Evolutionary conservation across 176 grass and related monocot genomes (phyloP), one percentile per base, ranked within the genome.

Genomic region (Calamus simplicifolius): DNA sequence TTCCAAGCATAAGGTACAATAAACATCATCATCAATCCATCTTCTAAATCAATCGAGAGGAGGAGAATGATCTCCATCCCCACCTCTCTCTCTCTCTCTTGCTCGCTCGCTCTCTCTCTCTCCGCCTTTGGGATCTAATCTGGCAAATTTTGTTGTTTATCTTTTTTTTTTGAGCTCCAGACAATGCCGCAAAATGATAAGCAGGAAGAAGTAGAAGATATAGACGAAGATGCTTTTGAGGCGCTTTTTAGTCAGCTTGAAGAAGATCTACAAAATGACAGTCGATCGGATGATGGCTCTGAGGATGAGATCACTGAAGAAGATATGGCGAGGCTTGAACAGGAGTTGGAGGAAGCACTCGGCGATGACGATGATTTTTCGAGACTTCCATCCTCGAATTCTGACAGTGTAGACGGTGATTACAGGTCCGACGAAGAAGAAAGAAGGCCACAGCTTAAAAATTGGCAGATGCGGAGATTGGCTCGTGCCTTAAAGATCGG

Each of bases 241-340:
- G 79, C 75, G 48, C 77, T 92, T 67, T 98, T 98, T 69, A 77
- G 69, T 64, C 75, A 88, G 48, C 78, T 98, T 19, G 93, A 92
- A 49, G 81, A 88, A 83, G 93, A 98, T 66, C 54, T 98, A 16
- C 75, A 78, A 54, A 92, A 83, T 18, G 73, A 92, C 51, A 75
- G 83, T 59, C 73, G 76, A 26, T 80, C 76, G 50, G 55, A 66
- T 4, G 93, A 91, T 14, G 67, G 81, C 15, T 69, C 68, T 3
- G 68, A 87, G 13, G 75, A 79, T 63, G 93, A 75, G 29, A 85
- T 98, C 66, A 88, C 84, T n/a, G 81, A 92, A 66, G 87, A 97
- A 72, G 87, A 97, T 77, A 61, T 97, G 75, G 77, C 71, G 16
- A 83, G 25, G 59, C 82, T 91, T 54, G 84, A 88, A 80, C 77